phyloP scores from a whole-genome alignment of 2,329 filamentous ascomycete species.

The Aspergillus pseudonomiae region DNA sequence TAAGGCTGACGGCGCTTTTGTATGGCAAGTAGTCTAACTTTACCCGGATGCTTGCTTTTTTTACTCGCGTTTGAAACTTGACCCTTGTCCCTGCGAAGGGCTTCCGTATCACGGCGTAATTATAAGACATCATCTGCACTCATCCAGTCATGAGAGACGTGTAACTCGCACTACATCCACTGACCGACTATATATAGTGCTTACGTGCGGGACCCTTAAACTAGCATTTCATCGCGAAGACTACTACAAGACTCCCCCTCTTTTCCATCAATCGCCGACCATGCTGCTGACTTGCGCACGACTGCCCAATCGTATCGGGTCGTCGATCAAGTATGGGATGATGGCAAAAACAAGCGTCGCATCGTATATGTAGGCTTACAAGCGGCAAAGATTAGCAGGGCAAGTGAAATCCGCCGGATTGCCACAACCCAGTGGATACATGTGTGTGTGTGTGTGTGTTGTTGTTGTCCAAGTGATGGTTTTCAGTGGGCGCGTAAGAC shows the following conservation, averaged over 20 bases:
- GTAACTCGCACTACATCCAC: conserved; percentile 7
- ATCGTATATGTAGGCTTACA: conserved; percentile 8
- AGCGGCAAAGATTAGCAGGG: conserved; percentile 8
- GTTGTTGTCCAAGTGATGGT: conserved; percentile 15
- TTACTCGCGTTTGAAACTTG: not conserved
- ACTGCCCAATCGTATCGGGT: conserved; percentile 1
- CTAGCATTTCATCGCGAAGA: not conserved
- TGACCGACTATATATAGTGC: conserved; percentile 10
- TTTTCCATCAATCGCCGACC: conserved; percentile 1
- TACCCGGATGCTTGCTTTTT: conserved; percentile 13
- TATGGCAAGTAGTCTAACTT: conserved; percentile 16
- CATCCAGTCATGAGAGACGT: not conserved
- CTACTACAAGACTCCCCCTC: not conserved
- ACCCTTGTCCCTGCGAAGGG: conserved; percentile 4
- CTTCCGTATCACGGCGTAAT: not conserved
- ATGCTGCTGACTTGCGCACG: conserved; percentile 3
- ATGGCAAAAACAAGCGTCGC: conserved; percentile 3
- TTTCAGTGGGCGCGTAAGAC: conserved; percentile 17
- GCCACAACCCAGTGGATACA: conserved; percentile 22
- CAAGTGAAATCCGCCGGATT: conserved; percentile 17
- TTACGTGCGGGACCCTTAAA: not conserved
- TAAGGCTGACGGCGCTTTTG: conserved; percentile 36
- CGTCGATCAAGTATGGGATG: not conserved
- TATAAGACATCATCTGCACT: conserved; percentile 3
- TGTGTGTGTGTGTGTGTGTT: conserved; percentile 13